phyloP scores from a whole-genome alignment of 1,284 basidiomycete species.

The Amylostereum chailletii region DNA sequence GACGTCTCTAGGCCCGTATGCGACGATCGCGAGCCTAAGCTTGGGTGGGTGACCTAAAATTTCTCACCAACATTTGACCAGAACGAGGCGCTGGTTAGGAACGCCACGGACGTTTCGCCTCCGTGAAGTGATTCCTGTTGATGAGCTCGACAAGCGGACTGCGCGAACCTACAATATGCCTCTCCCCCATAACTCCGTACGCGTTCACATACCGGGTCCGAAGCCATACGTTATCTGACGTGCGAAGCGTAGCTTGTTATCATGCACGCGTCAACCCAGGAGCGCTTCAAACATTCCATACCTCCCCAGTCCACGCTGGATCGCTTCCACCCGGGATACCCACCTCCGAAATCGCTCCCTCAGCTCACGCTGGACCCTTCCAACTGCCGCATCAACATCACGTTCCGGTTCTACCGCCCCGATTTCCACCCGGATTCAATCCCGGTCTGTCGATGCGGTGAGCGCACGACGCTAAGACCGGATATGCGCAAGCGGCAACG shows the following conservation, averaged over 20 bases:
- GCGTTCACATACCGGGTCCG: slow-evolving; percentile 11
- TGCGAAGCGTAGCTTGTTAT: slow-evolving; percentile 52
- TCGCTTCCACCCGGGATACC: slow-evolving; percentile 58
- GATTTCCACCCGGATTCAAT: slow-evolving; percentile 71
- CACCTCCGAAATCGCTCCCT: slow-evolving; percentile 22
- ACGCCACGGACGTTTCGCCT: slow-evolving; percentile 70
- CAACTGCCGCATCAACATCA: slow-evolving; percentile 81
- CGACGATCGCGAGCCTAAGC: slow-evolving; percentile 88
- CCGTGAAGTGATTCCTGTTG: slow-evolving; percentile 61
- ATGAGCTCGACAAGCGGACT: slow-evolving; percentile 42
- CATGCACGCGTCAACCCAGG: slow-evolving; percentile 90
- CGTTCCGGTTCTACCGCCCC: slow-evolving; percentile 81
- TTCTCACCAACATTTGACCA: not conserved
- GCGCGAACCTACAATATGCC: slow-evolving; percentile 80
- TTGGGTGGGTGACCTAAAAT: slow-evolving; percentile 48
- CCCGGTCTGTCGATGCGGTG: slow-evolving; percentile 71
- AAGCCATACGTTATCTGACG: not conserved
- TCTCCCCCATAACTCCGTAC: slow-evolving; percentile 76
- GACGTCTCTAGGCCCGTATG: slow-evolving; percentile 82
- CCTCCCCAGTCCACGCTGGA: slow-evolving; percentile 74
- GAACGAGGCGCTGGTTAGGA: slow-evolving; percentile 29
- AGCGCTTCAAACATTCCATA: slow-evolving; percentile 79
- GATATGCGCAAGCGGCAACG: slow-evolving; percentile 64
- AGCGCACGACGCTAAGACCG: slow-evolving; percentile 69
- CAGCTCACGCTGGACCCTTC: slow-evolving; percentile 26